Evolutionary conservation across 2,329 filamentous ascomycete genomes (phyloP).

Genomic region (Trichoderma koningiopsis): DNA sequence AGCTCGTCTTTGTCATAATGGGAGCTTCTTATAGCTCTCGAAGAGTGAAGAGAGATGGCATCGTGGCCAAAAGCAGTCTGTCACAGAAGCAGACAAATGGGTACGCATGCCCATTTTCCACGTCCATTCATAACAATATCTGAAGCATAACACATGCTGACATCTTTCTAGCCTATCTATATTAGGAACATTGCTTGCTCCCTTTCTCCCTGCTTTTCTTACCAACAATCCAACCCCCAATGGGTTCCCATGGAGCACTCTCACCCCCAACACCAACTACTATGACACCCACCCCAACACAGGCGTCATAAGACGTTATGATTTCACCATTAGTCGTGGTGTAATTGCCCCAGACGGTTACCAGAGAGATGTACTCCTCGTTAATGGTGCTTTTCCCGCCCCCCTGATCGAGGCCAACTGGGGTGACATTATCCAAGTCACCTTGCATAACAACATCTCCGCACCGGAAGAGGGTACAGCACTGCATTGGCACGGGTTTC

Average conservation of each 20-base stretch:
- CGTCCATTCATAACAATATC: neutral
- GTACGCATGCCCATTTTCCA: slow-evolving; percentile 33
- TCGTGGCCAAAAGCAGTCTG: slow-evolving; percentile 28
- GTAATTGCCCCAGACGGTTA: slow-evolving; percentile 60
- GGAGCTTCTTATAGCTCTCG: slow-evolving; percentile 8
- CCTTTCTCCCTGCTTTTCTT: slow-evolving; percentile 47
- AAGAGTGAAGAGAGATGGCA: neutral
- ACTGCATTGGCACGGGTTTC: slow-evolving; percentile 59
- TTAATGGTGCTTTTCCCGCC: slow-evolving; percentile 68
- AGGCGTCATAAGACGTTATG: slow-evolving; percentile 57
- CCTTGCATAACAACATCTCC: slow-evolving; percentile 69
- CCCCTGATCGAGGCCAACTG: slow-evolving; percentile 66
- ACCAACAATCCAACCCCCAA: slow-evolving; percentile 52
- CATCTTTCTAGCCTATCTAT: slow-evolving; percentile 39
- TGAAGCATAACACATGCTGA: neutral
- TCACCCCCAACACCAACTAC: slow-evolving; percentile 51
- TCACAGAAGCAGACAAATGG: slow-evolving; percentile 44
- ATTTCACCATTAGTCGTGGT: slow-evolving; percentile 55
- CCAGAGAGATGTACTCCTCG: slow-evolving; percentile 54
- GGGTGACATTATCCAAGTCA: slow-evolving; percentile 65
- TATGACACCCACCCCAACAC: slow-evolving; percentile 53
- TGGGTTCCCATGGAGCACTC: slow-evolving; percentile 55
- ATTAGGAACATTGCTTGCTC: slow-evolving; percentile 44
- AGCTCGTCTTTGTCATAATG: slow-evolving; percentile 10
- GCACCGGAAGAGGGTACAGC: slow-evolving; percentile 49